Evolutionary conservation across 129 eudicot species (phyloP).

Genomic region (Pulicaria dysenterica): DNA sequence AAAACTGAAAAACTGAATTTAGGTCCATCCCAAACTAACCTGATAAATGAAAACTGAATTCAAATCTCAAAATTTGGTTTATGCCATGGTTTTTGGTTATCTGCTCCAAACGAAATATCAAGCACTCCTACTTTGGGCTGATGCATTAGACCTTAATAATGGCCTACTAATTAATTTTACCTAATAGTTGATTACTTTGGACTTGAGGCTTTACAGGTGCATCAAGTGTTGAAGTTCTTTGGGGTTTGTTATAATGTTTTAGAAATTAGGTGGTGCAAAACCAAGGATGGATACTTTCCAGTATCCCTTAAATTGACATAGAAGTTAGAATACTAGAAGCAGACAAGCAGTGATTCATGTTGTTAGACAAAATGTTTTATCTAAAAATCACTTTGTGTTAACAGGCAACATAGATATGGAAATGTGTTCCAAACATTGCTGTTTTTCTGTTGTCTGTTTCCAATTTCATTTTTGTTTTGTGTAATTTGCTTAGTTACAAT

Average conservation of each 20-base stretch:
- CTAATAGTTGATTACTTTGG: not conserved
- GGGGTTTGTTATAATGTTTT: not conserved
- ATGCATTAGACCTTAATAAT: not conserved
- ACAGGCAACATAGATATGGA: not conserved
- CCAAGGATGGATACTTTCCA: not conserved
- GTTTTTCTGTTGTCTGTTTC: not conserved
- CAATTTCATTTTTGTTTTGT: not conserved
- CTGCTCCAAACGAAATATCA: too few relatives aligned
- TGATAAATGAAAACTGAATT: too few relatives aligned
- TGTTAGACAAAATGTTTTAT: not conserved
- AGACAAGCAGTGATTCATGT: not conserved
- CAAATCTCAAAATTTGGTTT: too few relatives aligned
- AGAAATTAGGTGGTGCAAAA: not conserved
- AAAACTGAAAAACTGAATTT: too few relatives aligned
- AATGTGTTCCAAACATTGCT: too few relatives aligned
- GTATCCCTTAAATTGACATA: not conserved
- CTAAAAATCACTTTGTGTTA: slow-evolving; percentile 2
- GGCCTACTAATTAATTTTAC: not conserved
- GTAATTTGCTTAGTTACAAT: not conserved
- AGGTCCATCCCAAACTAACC: too few relatives aligned
- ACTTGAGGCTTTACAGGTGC: slow-evolving; percentile 6
- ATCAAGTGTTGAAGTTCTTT: not conserved
- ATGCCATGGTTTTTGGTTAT: too few relatives aligned
- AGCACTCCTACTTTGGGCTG: too few relatives aligned
- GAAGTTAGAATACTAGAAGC: not conserved